Evolutionary conservation across 306 rosid species (phyloP), one percentile per base, ranked within the genome.

Genomic region (Gastrolobium villosum): DNA sequence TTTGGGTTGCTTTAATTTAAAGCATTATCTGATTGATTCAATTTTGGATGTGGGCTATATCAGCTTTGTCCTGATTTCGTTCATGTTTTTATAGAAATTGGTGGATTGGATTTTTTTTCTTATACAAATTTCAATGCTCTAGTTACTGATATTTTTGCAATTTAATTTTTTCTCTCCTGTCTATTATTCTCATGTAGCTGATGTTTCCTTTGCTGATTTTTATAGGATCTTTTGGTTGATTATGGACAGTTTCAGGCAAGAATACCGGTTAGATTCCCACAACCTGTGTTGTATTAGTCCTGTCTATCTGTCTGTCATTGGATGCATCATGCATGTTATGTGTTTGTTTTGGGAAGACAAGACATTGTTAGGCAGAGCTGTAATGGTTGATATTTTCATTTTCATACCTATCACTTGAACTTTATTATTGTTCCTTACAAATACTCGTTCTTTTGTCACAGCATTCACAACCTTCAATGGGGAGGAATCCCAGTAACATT

Each of bases 211-310:
- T 43, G 60, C 14, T 83, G 34, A 32, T 73, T 68, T 77, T 59
- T 49, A 65, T 84, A 92, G 96, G 97, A 90, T 53, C 87, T 68
- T 85, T 79, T 90, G 89, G 84, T 89, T 10, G 97, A 92, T 64
- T 69, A 84, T 78, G 92, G 89, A 59, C 93, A 87, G 81, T 79
- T 88, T 83, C 93, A 54, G 60, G 91, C 81, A 53, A 87, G 93
- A 70, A 87, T 81, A 45, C 87, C 64, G 93, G 97, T 92, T 83
- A 86, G 81, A 83, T 34, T 72, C 70, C 41, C 65, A 14, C 60
- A n/a, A 45, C 39, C 37, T 37, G 35, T 64, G 67, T 56, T 14
- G 81, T 66, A 30, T 36, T 74, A 3, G 14, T 70, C 13, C 28
- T 70, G 40, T 67, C 15, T 36, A 39, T 75, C 67, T 72, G 41